Conservation (phyloP, 345 rosid genomes). For the Lenwebbia sp. region DNA sequence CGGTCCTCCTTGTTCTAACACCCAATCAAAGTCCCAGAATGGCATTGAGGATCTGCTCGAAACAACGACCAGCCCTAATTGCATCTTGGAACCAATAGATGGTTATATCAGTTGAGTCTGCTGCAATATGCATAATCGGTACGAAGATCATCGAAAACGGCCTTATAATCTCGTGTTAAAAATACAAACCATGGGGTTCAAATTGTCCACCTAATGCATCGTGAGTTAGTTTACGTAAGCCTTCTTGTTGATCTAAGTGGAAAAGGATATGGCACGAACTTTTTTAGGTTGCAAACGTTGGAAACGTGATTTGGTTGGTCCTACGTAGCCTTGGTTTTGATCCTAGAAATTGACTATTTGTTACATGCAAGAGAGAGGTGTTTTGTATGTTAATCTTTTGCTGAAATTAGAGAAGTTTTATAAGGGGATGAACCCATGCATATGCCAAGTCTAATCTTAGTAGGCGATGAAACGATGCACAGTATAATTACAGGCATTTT, state of each 20-base stretch:
- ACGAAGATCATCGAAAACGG: not conserved
- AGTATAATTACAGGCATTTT: not conserved
- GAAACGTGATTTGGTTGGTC: not conserved
- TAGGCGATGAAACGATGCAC: not conserved
- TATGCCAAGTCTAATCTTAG: not conserved
- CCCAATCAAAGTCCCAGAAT: not conserved
- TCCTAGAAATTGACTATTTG: not conserved
- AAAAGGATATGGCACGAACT: not conserved
- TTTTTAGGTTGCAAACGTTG: not conserved
- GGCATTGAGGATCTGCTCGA: not conserved
- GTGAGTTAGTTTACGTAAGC: not conserved
- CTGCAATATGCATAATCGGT: not conserved
- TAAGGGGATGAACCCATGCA: not conserved
- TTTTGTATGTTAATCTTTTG: not conserved
- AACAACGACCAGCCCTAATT: not conserved
- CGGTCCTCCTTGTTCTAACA: not conserved
- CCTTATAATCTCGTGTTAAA: not conserved
- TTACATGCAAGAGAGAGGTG: not conserved
- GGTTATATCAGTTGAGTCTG: not conserved
- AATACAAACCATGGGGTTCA: not conserved
- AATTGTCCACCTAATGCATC: not conserved
- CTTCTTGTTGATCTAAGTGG: not conserved
- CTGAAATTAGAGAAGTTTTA: not conserved
- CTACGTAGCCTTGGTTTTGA: not conserved
- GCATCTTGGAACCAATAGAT: not conserved